phyloP scores from a whole-genome alignment of 495 filamentous ascomycete species.

The Aspergillus taichungensis region DNA sequence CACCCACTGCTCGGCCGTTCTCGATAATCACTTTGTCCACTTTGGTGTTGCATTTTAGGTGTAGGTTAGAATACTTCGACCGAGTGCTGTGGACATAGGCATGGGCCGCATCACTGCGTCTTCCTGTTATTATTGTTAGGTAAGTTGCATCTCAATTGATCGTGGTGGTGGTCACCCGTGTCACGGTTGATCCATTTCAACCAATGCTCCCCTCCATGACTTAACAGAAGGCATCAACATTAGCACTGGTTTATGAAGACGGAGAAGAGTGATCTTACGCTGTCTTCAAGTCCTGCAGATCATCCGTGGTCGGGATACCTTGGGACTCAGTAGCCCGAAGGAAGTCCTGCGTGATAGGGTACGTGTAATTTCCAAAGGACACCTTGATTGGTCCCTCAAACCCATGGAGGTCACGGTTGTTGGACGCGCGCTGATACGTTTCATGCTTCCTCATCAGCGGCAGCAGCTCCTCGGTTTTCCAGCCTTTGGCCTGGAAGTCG shows the following conservation, averaged over 20 bases:
- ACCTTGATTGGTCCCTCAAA: slow-evolving; percentile 80
- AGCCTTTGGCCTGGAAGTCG: slow-evolving; percentile 74
- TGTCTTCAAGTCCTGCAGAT: slow-evolving; percentile 59
- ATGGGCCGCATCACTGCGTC: slow-evolving; percentile 62
- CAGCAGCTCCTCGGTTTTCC: slow-evolving; percentile 69
- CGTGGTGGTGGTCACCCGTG: slow-evolving; percentile 25
- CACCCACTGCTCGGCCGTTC: slow-evolving; percentile 54
- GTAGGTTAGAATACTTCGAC: slow-evolving; percentile 58
- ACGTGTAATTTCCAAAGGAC: slow-evolving; percentile 69
- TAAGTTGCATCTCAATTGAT: slow-evolving; percentile 1
- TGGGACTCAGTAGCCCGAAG: slow-evolving; percentile 69
- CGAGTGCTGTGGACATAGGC: slow-evolving; percentile 64
- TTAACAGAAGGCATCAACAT: slow-evolving; percentile 1
- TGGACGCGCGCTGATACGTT: slow-evolving; percentile 69
- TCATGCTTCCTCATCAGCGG: slow-evolving; percentile 80
- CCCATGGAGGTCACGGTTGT: slow-evolving; percentile 68
- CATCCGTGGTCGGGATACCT: slow-evolving; percentile 63
- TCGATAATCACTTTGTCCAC: slow-evolving; percentile 76
- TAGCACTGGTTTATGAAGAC: background rate
- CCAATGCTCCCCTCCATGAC: slow-evolving; percentile 33
- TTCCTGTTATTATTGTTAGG: slow-evolving; percentile 13
- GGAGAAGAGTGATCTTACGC: slow-evolving; percentile 28
- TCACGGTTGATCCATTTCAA: slow-evolving; percentile 66
- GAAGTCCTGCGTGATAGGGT: slow-evolving; percentile 70
- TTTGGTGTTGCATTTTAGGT: slow-evolving; percentile 71